Percentiles rank a stretch among this genome's conserved stretches.
Evolutionary conservation across 1,139 yeast genomes (phyloP).

Genomic region (Taphrina sp.): DNA sequence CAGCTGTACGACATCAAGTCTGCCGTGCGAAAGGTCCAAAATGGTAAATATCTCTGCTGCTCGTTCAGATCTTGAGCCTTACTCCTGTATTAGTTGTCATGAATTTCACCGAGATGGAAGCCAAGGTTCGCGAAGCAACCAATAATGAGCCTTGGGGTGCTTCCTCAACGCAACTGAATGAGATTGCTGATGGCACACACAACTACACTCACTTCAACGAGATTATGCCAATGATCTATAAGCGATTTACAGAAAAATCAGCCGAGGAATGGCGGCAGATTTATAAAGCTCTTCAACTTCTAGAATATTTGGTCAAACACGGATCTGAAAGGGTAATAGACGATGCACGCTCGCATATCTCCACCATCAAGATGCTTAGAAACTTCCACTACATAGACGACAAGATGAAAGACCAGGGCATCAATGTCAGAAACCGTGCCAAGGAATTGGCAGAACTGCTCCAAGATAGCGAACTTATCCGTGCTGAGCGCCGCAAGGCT

Average conservation of each 20-base stretch:
- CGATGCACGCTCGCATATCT: constrained; percentile 81
- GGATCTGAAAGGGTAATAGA: constrained; percentile 95
- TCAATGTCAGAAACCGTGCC: constrained; percentile 88
- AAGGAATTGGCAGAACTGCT: constrained; percentile 69
- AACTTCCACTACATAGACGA: constrained; percentile 92
- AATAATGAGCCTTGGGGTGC: constrained; percentile 99
- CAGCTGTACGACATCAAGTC: constrained; percentile 87
- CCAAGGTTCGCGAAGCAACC: constrained; percentile 65
- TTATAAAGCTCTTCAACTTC: constrained; percentile 83
- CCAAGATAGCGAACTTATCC: constrained; percentile 70
- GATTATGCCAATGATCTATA: constrained; percentile 49
- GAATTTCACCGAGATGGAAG: constrained; percentile 92
- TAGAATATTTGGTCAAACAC: constrained; percentile 85
- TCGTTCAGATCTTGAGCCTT: background rate
- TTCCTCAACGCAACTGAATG: constrained; percentile 81
- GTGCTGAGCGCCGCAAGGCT: constrained; percentile 85
- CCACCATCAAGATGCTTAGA: constrained; percentile 81
- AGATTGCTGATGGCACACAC: constrained; percentile 92
- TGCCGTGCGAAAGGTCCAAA: constrained; percentile 95
- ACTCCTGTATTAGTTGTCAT: constrained; percentile 58
- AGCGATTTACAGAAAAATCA: constrained; percentile 85
- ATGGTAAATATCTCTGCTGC: constrained; percentile 49
- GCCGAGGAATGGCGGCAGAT: constrained; percentile 99
- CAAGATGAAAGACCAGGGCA: constrained; percentile 94
- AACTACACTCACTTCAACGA: constrained; percentile 57